Evolutionary conservation across 179 eudicot genomes (phyloP), one percentile per base, ranked within the genome.

Genomic region (Beta corolliflora): DNA sequence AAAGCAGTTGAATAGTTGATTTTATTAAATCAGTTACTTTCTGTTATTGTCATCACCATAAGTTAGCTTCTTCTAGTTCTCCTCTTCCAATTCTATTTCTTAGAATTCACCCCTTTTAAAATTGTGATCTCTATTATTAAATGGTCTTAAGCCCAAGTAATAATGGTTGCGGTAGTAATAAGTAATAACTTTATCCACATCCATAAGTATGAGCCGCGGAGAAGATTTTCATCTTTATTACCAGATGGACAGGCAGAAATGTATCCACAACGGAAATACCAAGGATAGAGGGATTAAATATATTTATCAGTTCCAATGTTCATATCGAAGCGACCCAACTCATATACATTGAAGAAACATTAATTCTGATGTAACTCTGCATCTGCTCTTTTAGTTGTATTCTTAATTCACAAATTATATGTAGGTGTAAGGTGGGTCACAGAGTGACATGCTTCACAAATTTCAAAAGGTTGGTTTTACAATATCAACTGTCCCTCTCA

Each of bases 401-500:
- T 25, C 50, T 18, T 13, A 53, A 14, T 56, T 75, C 52, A 73
- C 15, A 31, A 31, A 75, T 75, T 59, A 18, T 18, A 16, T 16
- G 66, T 5, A 31, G 77, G 55, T 11, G 71, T 18, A 52, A 4
- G 18, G 67, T 72, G 81, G 83, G 79, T 77, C 79, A 56, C 65
- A 73, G 59, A 77, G 31, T 59, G n/a, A 78, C 58, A 60, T 7
- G 58, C 77, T 67, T 81, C 77, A 81, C 81, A 81, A 50, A 73
- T 13, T 53, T 52, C 36, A 36, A 79, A 2, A 80, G 73, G 46
- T 63, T 65, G 81, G 66, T 54, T 41, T 10, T 16, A 76, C 44
- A 61, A 7, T 48, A 77, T 79, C 75, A 76, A n/a, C 41, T 45
- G 82, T 82, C 80, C 63, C 11, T 81, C 63, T 70, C 80, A 78